These are phyloP conservation scores for Ceratocystis diversiconidia DNA, from an alignment of 2,329 filamentous ascomycete species.

Conservation along the genomic window DNA sequence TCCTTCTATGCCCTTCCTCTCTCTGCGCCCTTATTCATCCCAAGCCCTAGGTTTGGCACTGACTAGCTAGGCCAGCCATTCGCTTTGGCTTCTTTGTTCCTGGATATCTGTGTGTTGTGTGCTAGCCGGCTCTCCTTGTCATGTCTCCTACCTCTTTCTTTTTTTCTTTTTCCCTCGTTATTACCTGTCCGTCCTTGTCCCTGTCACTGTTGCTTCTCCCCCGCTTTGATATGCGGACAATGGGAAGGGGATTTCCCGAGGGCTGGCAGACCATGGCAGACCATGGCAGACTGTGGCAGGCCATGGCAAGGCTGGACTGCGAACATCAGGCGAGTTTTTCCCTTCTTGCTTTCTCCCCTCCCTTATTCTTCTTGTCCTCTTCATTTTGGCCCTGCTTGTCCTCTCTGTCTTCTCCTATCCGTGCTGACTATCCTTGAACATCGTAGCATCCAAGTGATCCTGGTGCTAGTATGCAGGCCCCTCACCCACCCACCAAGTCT, in stretches of 20 bases:
- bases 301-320: not conserved
- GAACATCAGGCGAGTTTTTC: not conserved
- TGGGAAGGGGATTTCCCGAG: not conserved
- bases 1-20: not conserved
- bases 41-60: not conserved
- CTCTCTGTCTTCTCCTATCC: not conserved
- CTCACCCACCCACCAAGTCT: not conserved
- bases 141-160: not conserved
- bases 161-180: not conserved
- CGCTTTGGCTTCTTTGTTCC: too few species aligned
- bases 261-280: not conserved
- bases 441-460: not conserved
- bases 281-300: not conserved
- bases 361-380: not conserved
- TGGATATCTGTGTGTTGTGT: not conserved
- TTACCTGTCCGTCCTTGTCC: not conserved
- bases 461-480: not conserved
- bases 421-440: not conserved
- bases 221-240: not conserved
- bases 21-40: not conserved
- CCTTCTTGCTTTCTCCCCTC: not conserved
- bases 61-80: not conserved
- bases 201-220: not conserved
- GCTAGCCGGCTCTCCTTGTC: not conserved
- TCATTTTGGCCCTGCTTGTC: not conserved